Base-by-base conservation (phyloP, 352 stramenopile species). In the Elongisporangium anandrum region DNA sequence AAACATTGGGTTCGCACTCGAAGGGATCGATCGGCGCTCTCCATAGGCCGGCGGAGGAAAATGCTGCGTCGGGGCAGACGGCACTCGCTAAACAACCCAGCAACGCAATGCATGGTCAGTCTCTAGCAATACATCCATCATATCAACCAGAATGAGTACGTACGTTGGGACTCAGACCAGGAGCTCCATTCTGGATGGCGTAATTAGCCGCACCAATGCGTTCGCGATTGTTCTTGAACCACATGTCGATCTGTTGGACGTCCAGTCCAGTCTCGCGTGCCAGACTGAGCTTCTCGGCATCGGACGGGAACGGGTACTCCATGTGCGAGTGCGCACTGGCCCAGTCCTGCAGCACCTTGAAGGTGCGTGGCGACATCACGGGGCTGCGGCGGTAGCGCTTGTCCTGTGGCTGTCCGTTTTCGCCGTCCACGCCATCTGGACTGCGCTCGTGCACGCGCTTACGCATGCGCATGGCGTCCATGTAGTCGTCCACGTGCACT, bases 331-430 rank as follows among this genome's bases (percentile, higher is more conserved):
- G 82, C 9, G 71, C 63, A 19, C 66, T 75, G n/a, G 90, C 81
- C 83, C 83, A 93, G 54, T 93, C 80, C 52, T 93, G 85, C 15
- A 95, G 66, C 49, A 91, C 80, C 56, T 92, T 87, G 24, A 89
- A 70, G 50, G 74, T 81, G 34, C 79, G 82, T 1, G 85, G 82
- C n/a, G 82, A 89, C 62, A 84, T 71, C 50, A 86, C 74, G 22
- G 69, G 56, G 57, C 71, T 70, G 53, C 73, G 54, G 20, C 81
- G 73, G 50, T 65, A 77, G 15, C 78, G 73, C 60, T 88, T 88
- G 48, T 83, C 70, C 15, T 56, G 61, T 20, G 59, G 54, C 9
- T 60, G 57, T 1, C 56, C 50, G 12, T 49, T 59, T 2, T 74
- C 64, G 19, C 26, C 45, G 15, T 80, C 68, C 0, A 61, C 57